Conservation (phyloP, 2,329 filamentous ascomycete species). For the Venturia carpophila region DNA sequence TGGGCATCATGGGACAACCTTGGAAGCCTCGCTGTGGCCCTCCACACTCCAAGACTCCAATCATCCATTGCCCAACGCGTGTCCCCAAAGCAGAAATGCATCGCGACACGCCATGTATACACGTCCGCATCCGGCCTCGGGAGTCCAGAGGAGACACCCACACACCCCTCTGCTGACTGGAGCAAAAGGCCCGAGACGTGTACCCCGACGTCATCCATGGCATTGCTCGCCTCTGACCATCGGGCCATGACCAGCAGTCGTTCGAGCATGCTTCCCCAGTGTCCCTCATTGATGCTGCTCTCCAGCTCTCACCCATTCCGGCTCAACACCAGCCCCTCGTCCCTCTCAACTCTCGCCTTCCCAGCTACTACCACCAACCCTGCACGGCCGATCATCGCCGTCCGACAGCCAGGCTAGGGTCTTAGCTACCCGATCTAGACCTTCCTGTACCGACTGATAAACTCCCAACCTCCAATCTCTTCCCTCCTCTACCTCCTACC, state of each 20-base stretch:
- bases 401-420: background rate
- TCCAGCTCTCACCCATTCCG: no score
- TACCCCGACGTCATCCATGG: background rate
- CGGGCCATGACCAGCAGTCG: background rate
- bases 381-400: background rate
- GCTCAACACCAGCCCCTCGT: background rate
- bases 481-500: background rate
- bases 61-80: no score
- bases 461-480: background rate
- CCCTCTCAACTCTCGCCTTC: background rate
- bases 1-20: no score
- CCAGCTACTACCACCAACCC: background rate
- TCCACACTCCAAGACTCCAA: no score
- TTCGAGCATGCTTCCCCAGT: background rate
- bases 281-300: no score
- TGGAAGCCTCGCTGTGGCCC: no score
- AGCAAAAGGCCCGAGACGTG: background rate
- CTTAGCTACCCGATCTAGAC: constrained; percentile 11
- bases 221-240: background rate
- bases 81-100: background rate
- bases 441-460: background rate
- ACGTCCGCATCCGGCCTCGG: background rate
- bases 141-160: background rate
- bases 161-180: background rate
- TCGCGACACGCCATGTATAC: background rate